Base-by-base conservation (phyloP, 257 asterid genomes). In the Vinca minor region DNA sequence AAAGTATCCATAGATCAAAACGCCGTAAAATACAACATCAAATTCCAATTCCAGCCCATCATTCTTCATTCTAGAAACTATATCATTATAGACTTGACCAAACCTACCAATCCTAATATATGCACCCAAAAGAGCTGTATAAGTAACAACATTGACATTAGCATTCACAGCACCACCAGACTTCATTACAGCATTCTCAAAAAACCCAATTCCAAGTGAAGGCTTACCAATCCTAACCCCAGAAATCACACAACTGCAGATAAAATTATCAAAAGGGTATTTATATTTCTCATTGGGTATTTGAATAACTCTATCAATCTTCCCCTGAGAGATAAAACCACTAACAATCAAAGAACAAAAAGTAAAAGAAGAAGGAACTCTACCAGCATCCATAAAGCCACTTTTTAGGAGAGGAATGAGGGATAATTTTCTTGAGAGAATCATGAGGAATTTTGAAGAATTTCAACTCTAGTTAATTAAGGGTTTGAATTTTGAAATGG, bases 191-290 rank as follows among this genome's bases (percentile, higher is more conserved):
- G n/a, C n/a, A n/a, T n/a, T n/a, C n/a, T n/a, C n/a, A n/a, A n/a
- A 84, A 79, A 91, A 91, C 70, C 73, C 73, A 74, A 85, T 72
- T 1, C 95, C 97, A 47, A 82, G 77, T 56, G 78, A 88, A 64
- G 95, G 82, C 77, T 85, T 82, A 71, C 96, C 88, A 75, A 79
- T 77, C 73, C 83, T 79, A 69, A 82, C 84, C 31, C 95, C 95
- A 65, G 79, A 77, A 79, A 90, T 79, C 77, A 85, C 97, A 74
- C 84, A 82, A 69, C 91, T 90, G 62, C 85, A 82, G 5, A 85
- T 84, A 76, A 71, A 84, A 78, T 90, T 87, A 72, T 81, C 77
- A 67, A 81, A 84, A 65, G 88, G 90, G 75, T 72, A 85, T 45
- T 70, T 77, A 55, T 74, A 68, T 78, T 61, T 82, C 65, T 79